Evolutionary conservation across 257 asterid species (phyloP).

Genomic region (Solanum neorickii): DNA sequence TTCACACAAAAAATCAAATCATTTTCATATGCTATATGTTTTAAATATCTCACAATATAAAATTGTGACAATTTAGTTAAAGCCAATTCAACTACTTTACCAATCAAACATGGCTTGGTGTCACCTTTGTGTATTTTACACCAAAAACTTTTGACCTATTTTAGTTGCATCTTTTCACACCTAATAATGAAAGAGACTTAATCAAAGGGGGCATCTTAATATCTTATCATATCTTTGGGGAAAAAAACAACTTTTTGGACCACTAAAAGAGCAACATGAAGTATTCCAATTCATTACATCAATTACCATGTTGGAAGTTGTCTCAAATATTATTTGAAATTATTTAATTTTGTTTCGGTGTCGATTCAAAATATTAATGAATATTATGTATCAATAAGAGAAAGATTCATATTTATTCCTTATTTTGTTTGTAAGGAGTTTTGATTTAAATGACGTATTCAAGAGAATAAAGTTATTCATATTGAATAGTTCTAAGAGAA

Average conservation of each 20-base stretch:
- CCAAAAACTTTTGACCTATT: neutral
- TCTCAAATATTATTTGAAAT: neutral
- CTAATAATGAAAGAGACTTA: neutral
- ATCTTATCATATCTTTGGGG: neutral
- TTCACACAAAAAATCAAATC: neutral
- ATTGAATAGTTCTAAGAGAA: neutral
- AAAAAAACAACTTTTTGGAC: neutral
- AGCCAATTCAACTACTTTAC: neutral
- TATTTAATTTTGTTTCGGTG: neutral
- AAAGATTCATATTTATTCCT: neutral
- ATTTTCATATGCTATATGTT: neutral
- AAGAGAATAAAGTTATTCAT: neutral
- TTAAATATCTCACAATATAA: neutral
- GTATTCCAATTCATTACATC: neutral
- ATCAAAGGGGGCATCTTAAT: neutral
- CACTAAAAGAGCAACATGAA: neutral
- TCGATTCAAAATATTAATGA: neutral
- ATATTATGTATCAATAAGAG: neutral
- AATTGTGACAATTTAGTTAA: neutral
- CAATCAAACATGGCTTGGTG: neutral
- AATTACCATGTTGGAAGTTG: neutral
- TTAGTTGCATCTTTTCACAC: neutral
- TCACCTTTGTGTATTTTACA: neutral
- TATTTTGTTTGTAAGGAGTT: neutral
- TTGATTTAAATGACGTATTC: neutral